A percentile compares a stretch with the other conserved stretches of the same genome.
Conservation (phyloP, 345 rosid species). For the Citrus maxima region DNA sequence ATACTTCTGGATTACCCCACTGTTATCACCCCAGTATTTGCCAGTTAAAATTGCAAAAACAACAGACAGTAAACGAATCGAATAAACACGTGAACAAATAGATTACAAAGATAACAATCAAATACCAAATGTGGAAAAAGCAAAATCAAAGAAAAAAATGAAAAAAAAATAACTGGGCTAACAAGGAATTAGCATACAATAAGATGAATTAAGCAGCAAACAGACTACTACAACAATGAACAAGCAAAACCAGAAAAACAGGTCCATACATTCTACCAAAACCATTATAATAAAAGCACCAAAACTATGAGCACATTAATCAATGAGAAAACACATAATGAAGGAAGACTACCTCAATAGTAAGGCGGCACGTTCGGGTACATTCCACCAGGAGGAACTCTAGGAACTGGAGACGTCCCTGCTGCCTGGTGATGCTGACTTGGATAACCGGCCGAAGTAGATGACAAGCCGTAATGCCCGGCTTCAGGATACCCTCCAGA, state of each 20-base stretch:
- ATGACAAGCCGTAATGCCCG: constrained; percentile 55
- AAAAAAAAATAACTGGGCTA: not conserved
- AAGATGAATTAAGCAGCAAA: not conserved
- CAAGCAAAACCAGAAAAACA: not conserved
- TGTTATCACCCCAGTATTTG: not conserved
- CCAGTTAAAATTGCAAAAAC: not conserved
- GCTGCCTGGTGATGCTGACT: constrained; percentile 61
- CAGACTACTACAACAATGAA: not conserved
- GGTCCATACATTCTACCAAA: not conserved
- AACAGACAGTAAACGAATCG: not conserved
- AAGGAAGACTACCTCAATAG: constrained; percentile 54
- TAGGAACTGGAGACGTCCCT: constrained; percentile 64
- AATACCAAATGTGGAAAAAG: not conserved
- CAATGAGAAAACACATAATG: not conserved
- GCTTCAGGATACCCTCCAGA: constrained; percentile 67
- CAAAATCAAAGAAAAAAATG: not conserved
- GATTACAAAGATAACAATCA: no score
- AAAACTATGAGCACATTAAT: not conserved
- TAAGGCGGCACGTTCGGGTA: constrained; percentile 70
- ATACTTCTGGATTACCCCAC: not conserved
- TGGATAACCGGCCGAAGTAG: constrained; percentile 48
- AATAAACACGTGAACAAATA: no score
- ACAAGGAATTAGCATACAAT: not conserved
- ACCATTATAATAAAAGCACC: not conserved
- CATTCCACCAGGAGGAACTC: constrained; percentile 76